These are phyloP conservation scores for Lunularia cruciata DNA, from an alignment of 225 moss, liverwort and hornwort genomes.

Conservation along the genomic window DNA sequence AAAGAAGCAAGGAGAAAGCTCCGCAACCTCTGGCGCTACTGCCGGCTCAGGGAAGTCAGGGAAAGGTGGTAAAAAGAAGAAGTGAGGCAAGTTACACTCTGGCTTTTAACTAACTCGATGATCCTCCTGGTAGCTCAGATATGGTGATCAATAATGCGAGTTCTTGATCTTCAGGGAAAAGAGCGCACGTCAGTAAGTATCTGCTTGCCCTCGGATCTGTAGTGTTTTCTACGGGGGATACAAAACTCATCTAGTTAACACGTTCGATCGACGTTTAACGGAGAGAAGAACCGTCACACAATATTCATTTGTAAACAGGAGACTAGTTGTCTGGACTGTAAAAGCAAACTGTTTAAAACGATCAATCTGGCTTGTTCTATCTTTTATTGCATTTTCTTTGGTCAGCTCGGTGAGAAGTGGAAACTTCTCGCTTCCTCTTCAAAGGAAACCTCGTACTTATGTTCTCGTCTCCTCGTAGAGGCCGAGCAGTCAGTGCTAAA, in stretches of 20 bases:
- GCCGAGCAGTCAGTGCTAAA: too few relatives aligned
- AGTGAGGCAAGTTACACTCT: slow-evolving; percentile 25
- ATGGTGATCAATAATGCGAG: neutral
- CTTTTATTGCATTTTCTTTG: too few relatives aligned
- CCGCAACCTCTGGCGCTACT: slow-evolving; percentile 32
- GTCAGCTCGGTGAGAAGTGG: too few relatives aligned
- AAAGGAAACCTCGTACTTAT: too few relatives aligned
- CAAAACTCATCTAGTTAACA: neutral
- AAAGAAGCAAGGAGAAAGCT: slow-evolving; percentile 48
- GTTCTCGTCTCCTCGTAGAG: too few relatives aligned
- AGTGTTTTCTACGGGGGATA: neutral
- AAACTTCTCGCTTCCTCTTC: too few relatives aligned
- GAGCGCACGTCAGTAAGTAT: neutral
- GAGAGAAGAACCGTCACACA: neutral
- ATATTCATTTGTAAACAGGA: neutral
- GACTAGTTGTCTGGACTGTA: neutral
- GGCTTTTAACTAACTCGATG: neutral
- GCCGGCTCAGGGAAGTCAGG: slow-evolving; percentile 44
- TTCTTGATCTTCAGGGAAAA: neutral
- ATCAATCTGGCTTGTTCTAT: too few relatives aligned
- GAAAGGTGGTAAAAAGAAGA: slow-evolving; percentile 71
- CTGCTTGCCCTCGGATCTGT: neutral
- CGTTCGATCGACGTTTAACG: neutral
- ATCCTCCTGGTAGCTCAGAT: neutral
- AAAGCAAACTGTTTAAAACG: too few relatives aligned